Evolutionary conservation across 2,329 filamentous ascomycete genomes (phyloP).

Genomic region (Westerdykella sp.): DNA sequence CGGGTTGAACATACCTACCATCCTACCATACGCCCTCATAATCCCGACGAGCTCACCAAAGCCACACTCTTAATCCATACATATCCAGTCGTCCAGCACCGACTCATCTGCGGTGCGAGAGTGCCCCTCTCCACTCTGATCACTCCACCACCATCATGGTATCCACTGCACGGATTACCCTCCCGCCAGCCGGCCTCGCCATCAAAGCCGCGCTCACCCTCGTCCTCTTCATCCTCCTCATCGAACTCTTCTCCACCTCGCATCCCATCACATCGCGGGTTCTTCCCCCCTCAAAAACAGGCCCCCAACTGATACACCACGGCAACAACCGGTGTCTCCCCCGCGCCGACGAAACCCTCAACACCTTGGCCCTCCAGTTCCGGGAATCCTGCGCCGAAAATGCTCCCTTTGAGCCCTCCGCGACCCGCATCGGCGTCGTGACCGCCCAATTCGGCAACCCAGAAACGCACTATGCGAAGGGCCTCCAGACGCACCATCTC

Average conservation of each 20-base stretch:
- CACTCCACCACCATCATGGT: neutral
- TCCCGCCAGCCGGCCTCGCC: neutral
- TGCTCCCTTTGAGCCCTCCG: neutral
- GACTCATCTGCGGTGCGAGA: too few relatives aligned
- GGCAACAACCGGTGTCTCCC: neutral
- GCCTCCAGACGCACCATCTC: slow-evolving; percentile 37
- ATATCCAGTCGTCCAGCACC: too few relatives aligned
- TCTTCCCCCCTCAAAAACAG: neutral
- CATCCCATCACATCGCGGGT: neutral
- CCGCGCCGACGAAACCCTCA: neutral
- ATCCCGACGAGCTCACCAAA: too few relatives aligned
- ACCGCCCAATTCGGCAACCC: slow-evolving; percentile 36
- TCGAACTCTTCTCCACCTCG: neutral
- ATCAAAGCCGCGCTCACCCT: neutral
- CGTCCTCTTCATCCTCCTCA: neutral
- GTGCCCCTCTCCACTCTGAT: too few relatives aligned
- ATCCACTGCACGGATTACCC: neutral
- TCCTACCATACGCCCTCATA: too few relatives aligned
- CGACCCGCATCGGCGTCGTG: slow-evolving; percentile 31
- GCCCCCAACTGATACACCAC: neutral
- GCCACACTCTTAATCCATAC: too few relatives aligned
- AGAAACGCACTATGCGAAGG: slow-evolving; percentile 37
- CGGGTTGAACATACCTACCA: too few relatives aligned
- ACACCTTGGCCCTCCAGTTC: neutral
- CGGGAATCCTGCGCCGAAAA: neutral